Percentiles rank a stretch among this genome's conserved stretches.
Evolutionary conservation across 1,284 basidiomycete species (phyloP).

Genomic region (Pterulicium gracile): DNA sequence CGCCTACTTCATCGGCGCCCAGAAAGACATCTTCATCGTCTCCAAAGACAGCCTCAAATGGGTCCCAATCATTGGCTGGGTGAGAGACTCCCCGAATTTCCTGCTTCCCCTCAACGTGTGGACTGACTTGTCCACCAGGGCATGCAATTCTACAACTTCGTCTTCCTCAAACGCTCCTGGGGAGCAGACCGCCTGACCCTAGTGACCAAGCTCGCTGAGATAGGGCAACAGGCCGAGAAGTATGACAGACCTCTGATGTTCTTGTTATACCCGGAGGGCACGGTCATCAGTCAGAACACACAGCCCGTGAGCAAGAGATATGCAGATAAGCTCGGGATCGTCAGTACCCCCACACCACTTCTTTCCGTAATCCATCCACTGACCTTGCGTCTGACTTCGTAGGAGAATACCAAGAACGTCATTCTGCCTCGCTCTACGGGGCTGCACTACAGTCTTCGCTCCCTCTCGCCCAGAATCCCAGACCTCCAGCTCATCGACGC

Average conservation of each 20-base stretch:
- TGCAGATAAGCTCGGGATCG: slow-evolving; percentile 74
- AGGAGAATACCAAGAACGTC: slow-evolving; percentile 73
- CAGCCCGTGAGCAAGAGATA: slow-evolving; percentile 76
- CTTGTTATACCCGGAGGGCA: slow-evolving; percentile 89
- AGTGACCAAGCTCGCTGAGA: slow-evolving; percentile 41
- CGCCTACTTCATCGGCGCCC: slow-evolving; percentile 64
- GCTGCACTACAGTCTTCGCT: slow-evolving; percentile 75
- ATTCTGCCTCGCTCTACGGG: slow-evolving; percentile 90
- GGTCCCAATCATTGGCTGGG: slow-evolving; percentile 84
- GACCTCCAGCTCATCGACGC: slow-evolving; percentile 79
- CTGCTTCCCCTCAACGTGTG: background rate
- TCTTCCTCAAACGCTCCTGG: slow-evolving; percentile 53
- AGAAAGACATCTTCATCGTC: slow-evolving; percentile 76
- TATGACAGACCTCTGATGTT: slow-evolving; percentile 68
- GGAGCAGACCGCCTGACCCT: slow-evolving; percentile 67
- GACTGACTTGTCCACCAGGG: slow-evolving; percentile 30
- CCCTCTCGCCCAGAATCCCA: slow-evolving; percentile 69
- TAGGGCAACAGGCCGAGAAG: slow-evolving; percentile 49
- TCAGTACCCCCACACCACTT: slow-evolving; percentile 40
- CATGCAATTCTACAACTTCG: slow-evolving; percentile 81
- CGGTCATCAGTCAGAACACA: slow-evolving; percentile 77
- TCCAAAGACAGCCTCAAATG: slow-evolving; percentile 85
- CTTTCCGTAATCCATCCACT: background rate
- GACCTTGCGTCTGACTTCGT: background rate
- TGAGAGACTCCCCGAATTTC: slow-evolving; percentile 25